Evolutionary conservation across 2,329 filamentous ascomycete genomes (phyloP).

Genomic region (Ceratocystis harringtonii): DNA sequence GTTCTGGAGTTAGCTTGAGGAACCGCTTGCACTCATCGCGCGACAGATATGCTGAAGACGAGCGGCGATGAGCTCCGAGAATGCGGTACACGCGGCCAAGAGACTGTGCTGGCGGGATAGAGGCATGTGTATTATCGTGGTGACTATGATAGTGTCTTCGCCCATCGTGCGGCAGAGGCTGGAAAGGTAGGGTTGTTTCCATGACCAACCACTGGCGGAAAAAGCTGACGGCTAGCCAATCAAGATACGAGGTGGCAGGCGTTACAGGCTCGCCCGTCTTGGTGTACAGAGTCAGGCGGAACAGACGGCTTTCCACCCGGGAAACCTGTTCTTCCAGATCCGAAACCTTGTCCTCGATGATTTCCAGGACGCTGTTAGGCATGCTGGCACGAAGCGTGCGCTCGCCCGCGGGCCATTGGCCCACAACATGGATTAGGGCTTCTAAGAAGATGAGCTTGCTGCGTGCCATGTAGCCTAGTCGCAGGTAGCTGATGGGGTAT

Average conservation of each 20-base stretch:
- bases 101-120: constrained; percentile 34
- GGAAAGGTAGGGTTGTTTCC: constrained; percentile 56
- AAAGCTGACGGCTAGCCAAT: constrained; percentile 75
- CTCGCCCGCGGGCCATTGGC: constrained; percentile 76
- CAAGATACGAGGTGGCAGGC: constrained; percentile 64
- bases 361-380: constrained; percentile 62
- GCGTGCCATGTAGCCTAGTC: constrained; percentile 71
- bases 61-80: constrained; percentile 43
- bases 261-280: constrained; percentile 67
- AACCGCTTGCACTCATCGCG: constrained; percentile 88
- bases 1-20: constrained; percentile 63
- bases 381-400: constrained; percentile 60
- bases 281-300: constrained; percentile 65
- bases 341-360: constrained; percentile 91
- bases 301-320: constrained; percentile 66
- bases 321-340: constrained; percentile 73
- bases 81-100: constrained; percentile 60
- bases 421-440: constrained; percentile 83
- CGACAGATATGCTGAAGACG: constrained; percentile 48
- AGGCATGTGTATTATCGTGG: constrained; percentile 20
- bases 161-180: neutral
- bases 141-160: constrained; percentile 18
- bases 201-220: constrained; percentile 92
- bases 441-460: constrained; percentile 75
- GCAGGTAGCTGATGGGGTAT: constrained; percentile 83